Percentiles rank a stretch among this genome's conserved stretches.
Conservation (phyloP, 2,329 filamentous ascomycete species). For the Ascochyta lentis region DNA sequence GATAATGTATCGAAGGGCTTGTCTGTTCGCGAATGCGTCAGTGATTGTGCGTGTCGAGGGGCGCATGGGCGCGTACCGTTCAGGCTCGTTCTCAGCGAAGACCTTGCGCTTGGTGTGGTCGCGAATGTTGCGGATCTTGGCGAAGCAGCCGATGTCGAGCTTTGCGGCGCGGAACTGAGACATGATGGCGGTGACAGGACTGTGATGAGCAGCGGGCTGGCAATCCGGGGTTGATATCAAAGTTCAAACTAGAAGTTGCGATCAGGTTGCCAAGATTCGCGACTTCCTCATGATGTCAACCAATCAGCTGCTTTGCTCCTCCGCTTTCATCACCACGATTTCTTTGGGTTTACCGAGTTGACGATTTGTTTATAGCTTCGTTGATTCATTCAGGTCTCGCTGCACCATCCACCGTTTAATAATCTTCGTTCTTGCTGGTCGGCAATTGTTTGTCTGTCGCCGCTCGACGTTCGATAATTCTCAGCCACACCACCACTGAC, state of each 20-base stretch:
- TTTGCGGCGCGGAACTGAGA: constrained; percentile 87
- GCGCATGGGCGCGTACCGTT: constrained; percentile 68
- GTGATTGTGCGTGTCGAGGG: constrained; percentile 2
- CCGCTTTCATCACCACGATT: constrained; percentile 5
- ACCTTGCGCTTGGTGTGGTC: constrained; percentile 97
- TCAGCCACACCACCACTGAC: not conserved
- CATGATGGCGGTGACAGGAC: constrained; percentile 39
- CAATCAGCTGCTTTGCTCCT: constrained; percentile 13
- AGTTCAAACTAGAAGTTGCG: constrained; percentile 11
- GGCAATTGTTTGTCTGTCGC: not conserved
- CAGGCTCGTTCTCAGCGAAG: constrained; percentile 83
- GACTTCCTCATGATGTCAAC: constrained; percentile 17
- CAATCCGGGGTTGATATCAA: constrained; percentile 4
- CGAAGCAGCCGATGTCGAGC: constrained; percentile 85
- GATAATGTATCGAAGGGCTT: constrained; percentile 83
- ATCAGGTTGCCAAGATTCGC: constrained; percentile 17
- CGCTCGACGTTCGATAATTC: not conserved
- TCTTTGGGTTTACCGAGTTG: not conserved
- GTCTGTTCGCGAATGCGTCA: constrained; percentile 59
- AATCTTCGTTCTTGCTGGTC: not conserved
- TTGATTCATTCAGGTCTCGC: not conserved
- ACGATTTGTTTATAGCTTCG: not conserved
- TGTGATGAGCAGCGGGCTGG: constrained; percentile 16
- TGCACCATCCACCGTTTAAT: not conserved
- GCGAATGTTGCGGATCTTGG: constrained; percentile 86